These are phyloP conservation scores for Tephrocybe rancida DNA, from an alignment of 768 basidiomycete genomes.

Conservation along the genomic window DNA sequence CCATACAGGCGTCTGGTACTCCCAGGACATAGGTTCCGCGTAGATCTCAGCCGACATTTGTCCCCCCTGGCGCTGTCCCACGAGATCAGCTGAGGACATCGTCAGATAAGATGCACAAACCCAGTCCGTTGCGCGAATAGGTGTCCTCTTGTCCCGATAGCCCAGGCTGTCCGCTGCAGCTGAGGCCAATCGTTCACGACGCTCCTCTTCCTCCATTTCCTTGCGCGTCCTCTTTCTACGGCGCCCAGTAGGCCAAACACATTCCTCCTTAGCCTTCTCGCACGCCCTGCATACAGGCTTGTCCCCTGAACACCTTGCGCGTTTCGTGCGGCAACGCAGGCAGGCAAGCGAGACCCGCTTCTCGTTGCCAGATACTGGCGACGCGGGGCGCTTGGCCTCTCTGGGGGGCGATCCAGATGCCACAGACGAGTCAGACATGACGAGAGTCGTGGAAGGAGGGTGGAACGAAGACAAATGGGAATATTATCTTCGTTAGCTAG, in stretches of 20 bases:
- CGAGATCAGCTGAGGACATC: not conserved
- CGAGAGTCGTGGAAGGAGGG: constrained; percentile 2
- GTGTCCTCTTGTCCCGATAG: constrained; percentile 5
- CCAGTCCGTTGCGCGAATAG: not conserved
- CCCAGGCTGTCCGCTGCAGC: constrained; percentile 13
- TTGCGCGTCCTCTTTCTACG: constrained; percentile 15
- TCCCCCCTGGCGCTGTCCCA: not conserved
- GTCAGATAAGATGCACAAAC: not conserved
- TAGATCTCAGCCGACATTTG: constrained; percentile 3
- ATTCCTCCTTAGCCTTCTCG: constrained; percentile 16
- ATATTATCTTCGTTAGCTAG: constrained; percentile 3
- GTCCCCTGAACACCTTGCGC: constrained; percentile 18
- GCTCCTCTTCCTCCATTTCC: constrained; percentile 18
- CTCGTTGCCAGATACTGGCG: constrained; percentile 9
- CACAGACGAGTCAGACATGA: constrained; percentile 11
- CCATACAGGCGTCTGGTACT: constrained; percentile 11
- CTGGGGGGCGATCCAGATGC: constrained; percentile 7
- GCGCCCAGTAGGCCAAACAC: constrained; percentile 15
- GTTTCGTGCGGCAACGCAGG: constrained; percentile 17
- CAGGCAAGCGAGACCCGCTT: constrained; percentile 19
- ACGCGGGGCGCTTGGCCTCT: constrained; percentile 1
- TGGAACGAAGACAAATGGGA: constrained; percentile 6
- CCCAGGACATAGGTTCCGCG: constrained; percentile 7
- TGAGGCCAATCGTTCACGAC: constrained; percentile 11
- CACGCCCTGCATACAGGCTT: constrained; percentile 17